Conservation (phyloP, 169 alveolate species). For the Plasmodium vivax region DNA sequence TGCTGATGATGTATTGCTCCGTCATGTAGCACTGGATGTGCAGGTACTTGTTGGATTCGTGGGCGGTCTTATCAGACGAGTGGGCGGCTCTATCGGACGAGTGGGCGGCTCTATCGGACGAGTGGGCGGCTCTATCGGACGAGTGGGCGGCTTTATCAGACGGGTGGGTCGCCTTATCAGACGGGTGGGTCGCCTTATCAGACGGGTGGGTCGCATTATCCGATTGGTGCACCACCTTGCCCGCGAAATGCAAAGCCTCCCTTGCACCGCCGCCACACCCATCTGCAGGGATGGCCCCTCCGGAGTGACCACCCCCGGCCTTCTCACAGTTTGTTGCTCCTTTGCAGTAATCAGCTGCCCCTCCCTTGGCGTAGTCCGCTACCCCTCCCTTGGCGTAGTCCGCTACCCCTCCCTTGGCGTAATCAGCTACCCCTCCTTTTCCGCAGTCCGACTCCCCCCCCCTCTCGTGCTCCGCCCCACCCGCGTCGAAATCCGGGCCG, state of each 20-base stretch:
- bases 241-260: not conserved
- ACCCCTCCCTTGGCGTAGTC: not conserved
- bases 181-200: not conserved
- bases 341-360: no score
- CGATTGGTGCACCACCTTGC: not conserved
- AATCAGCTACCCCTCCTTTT: not conserved
- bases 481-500: not conserved
- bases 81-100: not conserved
- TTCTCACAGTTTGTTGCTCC: no score
- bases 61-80: not conserved
- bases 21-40: conserved; percentile 62
- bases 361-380: not conserved
- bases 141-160: no score
- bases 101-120: not conserved
- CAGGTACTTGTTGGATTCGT: conserved; percentile 45
- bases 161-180: not conserved
- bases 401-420: not conserved
- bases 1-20: conserved; percentile 64
- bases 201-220: not conserved
- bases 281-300: not conserved
- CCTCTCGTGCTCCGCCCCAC: not conserved
- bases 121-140: no score
- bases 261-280: not conserved
- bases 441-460: not conserved
- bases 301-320: not conserved